Evolutionary conservation across 305 asterid genomes (phyloP).

Genomic region (Fraxinus albicans): DNA sequence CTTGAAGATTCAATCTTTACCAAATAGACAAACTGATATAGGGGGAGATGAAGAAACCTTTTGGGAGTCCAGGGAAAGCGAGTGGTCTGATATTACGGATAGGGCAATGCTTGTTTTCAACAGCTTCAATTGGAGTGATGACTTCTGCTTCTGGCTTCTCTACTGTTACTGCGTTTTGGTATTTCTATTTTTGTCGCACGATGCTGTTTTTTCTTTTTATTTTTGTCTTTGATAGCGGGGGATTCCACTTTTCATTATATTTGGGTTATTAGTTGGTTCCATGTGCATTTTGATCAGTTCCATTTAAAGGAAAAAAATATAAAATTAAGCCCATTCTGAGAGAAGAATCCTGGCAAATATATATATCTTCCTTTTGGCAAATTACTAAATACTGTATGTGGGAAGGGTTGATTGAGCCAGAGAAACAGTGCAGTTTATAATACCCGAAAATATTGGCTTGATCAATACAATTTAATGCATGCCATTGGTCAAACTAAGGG

Average conservation of each 20-base stretch:
- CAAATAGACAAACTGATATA: neutral
- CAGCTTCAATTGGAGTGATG: slow-evolving; percentile 77
- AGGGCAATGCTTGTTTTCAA: slow-evolving; percentile 71
- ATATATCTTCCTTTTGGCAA: neutral
- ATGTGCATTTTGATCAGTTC: neutral
- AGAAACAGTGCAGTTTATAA: neutral
- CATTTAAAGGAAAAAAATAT: neutral
- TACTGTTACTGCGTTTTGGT: slow-evolving; percentile 82
- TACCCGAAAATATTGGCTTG: neutral
- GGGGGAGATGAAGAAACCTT: slow-evolving; percentile 64
- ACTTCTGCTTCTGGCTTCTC: slow-evolving; percentile 85
- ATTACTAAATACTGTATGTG: neutral
- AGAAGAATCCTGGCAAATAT: neutral
- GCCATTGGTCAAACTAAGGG: neutral
- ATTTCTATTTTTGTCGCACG: neutral
- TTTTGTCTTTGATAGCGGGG: neutral
- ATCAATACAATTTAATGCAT: neutral
- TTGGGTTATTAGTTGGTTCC: neutral
- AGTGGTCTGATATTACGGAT: slow-evolving; percentile 77
- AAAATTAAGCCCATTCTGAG: neutral
- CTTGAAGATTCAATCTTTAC: slow-evolving; percentile 28
- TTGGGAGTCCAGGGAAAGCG: slow-evolving; percentile 82
- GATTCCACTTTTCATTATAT: neutral
- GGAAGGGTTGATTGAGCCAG: neutral
- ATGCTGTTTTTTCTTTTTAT: neutral